A percentile compares a stretch with the other conserved stretches of the same genome.
phyloP scores from a whole-genome alignment of 768 basidiomycete species.

The Lactifluus subvellereus region DNA sequence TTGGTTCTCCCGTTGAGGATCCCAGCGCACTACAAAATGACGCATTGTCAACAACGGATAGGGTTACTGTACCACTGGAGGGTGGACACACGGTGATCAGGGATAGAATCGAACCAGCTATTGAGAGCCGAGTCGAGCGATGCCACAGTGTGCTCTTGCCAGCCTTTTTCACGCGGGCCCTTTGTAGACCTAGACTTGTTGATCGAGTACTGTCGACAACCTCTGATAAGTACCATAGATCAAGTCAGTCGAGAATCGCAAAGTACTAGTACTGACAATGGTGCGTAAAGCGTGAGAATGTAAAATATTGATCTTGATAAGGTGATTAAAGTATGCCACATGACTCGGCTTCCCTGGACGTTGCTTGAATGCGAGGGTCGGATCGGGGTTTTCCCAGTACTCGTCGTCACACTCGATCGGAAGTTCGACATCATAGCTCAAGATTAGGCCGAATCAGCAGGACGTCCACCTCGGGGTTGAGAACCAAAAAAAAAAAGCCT shows the following conservation, averaged over 20 bases:
- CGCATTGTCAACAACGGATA: neutral
- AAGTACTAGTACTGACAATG: conserved; percentile 38
- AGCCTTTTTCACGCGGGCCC: conserved; percentile 19
- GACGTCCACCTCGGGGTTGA: neutral
- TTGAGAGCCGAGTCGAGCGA: conserved; percentile 26
- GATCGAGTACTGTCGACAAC: conserved; percentile 21
- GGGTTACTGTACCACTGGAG: neutral
- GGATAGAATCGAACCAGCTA: conserved; percentile 37
- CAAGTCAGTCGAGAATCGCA: neutral
- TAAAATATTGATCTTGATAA: conserved; percentile 56
- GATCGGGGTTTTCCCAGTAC: conserved; percentile 21
- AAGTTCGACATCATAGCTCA: conserved; percentile 25
- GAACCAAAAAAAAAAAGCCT: neutral
- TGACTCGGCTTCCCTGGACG: conserved; percentile 51
- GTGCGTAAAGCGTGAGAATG: conserved; percentile 58
- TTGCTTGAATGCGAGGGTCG: conserved; percentile 46
- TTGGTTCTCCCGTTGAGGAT: conserved; percentile 36
- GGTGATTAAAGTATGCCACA: conserved; percentile 48
- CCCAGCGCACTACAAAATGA: conserved; percentile 35
- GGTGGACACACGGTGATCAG: conserved; percentile 31
- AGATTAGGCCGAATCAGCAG: conserved; percentile 23
- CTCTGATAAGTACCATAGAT: neutral
- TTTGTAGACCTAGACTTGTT: conserved; percentile 16
- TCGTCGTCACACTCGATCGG: conserved; percentile 24
- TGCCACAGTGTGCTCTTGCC: conserved; percentile 24